Base-by-base conservation (phyloP, 2,329 filamentous ascomycete genomes). In the Metarhizium brunneum region DNA sequence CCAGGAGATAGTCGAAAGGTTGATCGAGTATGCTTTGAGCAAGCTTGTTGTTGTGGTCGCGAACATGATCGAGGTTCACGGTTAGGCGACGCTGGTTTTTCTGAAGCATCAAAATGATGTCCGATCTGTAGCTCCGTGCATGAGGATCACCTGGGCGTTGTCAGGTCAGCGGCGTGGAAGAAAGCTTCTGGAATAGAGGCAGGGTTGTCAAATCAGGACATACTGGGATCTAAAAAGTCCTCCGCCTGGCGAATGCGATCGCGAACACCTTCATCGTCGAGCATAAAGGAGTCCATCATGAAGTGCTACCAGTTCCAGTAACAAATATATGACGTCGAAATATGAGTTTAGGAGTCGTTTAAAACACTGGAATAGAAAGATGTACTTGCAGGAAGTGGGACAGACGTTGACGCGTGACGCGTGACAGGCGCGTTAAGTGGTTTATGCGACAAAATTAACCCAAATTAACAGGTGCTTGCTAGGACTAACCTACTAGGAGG, bases 221-320 rank as follows among this genome's bases (percentile, higher is more conserved):
- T 81, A 96, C 91, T 86, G 58, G 92, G 92, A 76, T 96, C 92
- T 47, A 97, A 83, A 67, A 97, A 96, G 70, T 96, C 92, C 65
- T 87, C 82, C n/a, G 90, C 91, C 61, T 87, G 84, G 65, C 90
- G 87, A 70, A 96, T 84, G 65, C 91, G 89, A 75, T 95, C 86
- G 64, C 84, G 82, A 64, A 87, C 85, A 62, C 87, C 90, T 72
- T 94, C 89, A 79, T 96, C 92, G 71, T 87, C 84, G 65, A 95
- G 82, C 75, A 87, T 84, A 63, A 83, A 76, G 58, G 78, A 81
- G 63, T 91, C 87, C 88, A 94, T 91, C 60, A 58, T 73, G 32
- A 52, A 47, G 13, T 6, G 8, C 38, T 14, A 29, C 43, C 13
- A 43, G 30, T 16, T 25, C 45, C 13, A 20, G 14, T 16, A 16